Base-by-base conservation (phyloP, 306 rosid species). In the Potentilla sterilis region DNA sequence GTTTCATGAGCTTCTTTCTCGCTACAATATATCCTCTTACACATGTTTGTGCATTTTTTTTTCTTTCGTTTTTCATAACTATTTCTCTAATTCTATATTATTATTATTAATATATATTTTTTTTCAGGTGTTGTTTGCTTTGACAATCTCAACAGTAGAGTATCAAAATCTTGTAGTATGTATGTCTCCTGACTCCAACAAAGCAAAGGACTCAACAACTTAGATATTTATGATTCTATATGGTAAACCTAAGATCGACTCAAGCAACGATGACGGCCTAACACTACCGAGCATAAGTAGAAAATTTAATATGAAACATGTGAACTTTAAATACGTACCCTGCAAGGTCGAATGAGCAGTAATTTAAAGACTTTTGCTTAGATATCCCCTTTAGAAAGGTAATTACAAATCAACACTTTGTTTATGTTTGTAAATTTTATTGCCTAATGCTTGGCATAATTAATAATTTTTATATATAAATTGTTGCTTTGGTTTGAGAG, bases 401-500 rank as follows among this genome's bases (percentile, higher is more conserved):
- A 87, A 70, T 28, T 16, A 59, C 41, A 18, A 5, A 58, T 22
- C 49, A 37, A 43, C 57, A 42, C 49, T 51, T 3, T 6, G 8
- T 18, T 6, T 51, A 18, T 51, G 7, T 18, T 18, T 0, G 5
- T 7, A 18, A 2, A 16, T 15, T 10, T 16, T 16, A 22, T 8
- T 18, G 21, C 9, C 4, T 51, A 8, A 18, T 51, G 1, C 62
- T 73, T 72, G 14, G 19, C 76, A n/a, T n/a, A n/a, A n/a, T 21
- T 38, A 10, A 16, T 11, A 44, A n/a, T n/a, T 22, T 49, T 7
- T 67, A 12, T 83, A 19, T 10, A 78, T 74, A 90, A 97, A 87
- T 90, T 49, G 86, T 88, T 67, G 98, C 98, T n/a, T 83, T 94
- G 85, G 98, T 94, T 49, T 96, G 97, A 75, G 98, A 92, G 78